These are phyloP conservation scores for Kwoniella heveanensis DNA, from an alignment of 768 basidiomycete genomes.

Conservation along the genomic window DNA sequence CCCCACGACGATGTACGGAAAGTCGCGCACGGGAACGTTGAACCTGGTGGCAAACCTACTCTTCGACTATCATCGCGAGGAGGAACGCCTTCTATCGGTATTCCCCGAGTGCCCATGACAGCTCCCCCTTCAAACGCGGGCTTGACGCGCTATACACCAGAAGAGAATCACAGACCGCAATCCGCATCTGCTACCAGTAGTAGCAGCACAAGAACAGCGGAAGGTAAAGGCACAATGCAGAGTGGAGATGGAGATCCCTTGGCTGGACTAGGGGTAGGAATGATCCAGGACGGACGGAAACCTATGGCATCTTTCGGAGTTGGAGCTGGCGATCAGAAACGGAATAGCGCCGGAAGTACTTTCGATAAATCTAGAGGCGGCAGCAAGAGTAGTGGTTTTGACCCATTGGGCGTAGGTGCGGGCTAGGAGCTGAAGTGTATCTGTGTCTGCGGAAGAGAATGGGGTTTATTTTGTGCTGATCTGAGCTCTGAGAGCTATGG, in stretches of 20 bases:
- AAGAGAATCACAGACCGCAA: neutral
- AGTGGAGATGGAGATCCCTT: conserved; percentile 19
- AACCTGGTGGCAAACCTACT: conserved; percentile 2
- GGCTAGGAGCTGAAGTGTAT: no score
- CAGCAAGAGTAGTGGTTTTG: neutral
- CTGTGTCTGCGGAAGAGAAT: no score
- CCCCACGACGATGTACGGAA: neutral
- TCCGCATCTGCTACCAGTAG: neutral
- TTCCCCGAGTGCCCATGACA: conserved; percentile 13
- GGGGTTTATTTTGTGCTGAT: no score
- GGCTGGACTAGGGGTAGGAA: conserved; percentile 23
- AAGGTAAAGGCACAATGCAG: neutral
- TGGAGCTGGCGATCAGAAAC: neutral
- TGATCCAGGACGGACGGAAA: conserved; percentile 6
- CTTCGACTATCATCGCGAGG: conserved; percentile 7
- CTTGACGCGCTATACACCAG: neutral
- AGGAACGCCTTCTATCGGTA: conserved; percentile 4
- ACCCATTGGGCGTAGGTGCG: conserved; percentile 20
- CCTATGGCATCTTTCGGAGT: neutral
- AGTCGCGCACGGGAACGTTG: no score
- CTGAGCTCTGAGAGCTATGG: no score
- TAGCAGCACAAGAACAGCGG: neutral
- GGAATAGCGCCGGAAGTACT: neutral
- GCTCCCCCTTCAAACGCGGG: conserved; percentile 9
- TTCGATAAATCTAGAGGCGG: neutral